phyloP scores from a whole-genome alignment of 768 basidiomycete species.

The Cyathus striatus region DNA sequence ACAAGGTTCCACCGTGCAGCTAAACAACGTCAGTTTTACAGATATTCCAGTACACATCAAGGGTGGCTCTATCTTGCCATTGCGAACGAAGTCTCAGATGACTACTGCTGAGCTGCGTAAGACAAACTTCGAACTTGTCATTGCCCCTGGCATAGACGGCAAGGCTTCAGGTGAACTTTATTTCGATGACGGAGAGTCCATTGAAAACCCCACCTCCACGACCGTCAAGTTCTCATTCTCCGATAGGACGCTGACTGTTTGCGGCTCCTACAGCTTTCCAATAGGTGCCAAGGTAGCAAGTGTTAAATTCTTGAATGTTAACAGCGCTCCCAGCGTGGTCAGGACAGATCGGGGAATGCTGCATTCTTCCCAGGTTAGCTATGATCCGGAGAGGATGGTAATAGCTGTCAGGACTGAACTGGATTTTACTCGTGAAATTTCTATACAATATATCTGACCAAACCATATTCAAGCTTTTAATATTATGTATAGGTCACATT shows the following conservation, averaged over 20 bases:
- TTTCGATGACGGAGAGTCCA: constrained; percentile 60
- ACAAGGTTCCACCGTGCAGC: constrained; percentile 35
- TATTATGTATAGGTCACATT: too few relatives aligned
- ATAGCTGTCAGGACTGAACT: constrained; percentile 36
- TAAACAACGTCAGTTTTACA: constrained; percentile 45
- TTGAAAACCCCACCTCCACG: constrained; percentile 26
- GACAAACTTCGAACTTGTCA: constrained; percentile 56
- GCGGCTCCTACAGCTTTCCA: constrained; percentile 30
- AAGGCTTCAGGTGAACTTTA: constrained; percentile 50
- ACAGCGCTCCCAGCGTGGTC: constrained; percentile 20
- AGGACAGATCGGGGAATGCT: constrained; percentile 21
- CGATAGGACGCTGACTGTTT: constrained; percentile 22
- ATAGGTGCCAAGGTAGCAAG: constrained; percentile 30
- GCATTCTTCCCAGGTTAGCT: constrained; percentile 15
- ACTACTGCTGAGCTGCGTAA: constrained; percentile 52
- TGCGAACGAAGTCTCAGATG: constrained; percentile 51
- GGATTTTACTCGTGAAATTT: constrained; percentile 29
- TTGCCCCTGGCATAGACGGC: constrained; percentile 53
- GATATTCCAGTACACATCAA: constrained; percentile 60
- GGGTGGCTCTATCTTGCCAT: constrained; percentile 54
- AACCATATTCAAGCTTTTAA: not conserved
- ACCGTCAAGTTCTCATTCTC: constrained; percentile 25
- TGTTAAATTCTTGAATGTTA: constrained; percentile 34
- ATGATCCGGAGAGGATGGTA: constrained; percentile 34
- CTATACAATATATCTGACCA: constrained; percentile 12